Base-by-base conservation (phyloP, 78 protist genomes). In the Dictyostelium citrinum region DNA sequence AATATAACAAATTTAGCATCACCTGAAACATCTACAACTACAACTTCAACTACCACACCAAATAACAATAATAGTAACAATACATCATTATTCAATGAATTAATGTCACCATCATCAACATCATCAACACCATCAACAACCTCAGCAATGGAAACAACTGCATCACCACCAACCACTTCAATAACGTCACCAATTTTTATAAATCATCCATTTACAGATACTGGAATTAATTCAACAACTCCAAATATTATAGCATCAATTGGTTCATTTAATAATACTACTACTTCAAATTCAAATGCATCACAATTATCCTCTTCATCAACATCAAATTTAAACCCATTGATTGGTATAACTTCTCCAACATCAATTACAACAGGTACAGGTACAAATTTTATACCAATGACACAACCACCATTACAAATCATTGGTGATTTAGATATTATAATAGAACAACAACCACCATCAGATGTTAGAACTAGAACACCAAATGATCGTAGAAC, bases 401-500 rank as follows among this genome's bases (percentile, higher is more conserved):
- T 80, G 55, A 74, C 74, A 43, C 68, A 71, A 33, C 45, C 39
- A 72, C 64, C 91, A 72, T 29, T 76, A 33, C 14, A 12, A 8
- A 75, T 51, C 24, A 33, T 35, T 61, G 92, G 92, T 6, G 92
- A 86, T 0, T 64, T 86, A 3, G 84, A 77, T 61, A 77, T 86
- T 31, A 64, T 74, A 20, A 77, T 86, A 4, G 92, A 86, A 77
- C 92, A 86, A 77, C 92, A 86, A 77, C 92, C 92, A 76, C 92
- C 92, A 29, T 76, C 84, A 12, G 92, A 86, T 77, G 92, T 86
- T 17, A 55, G 92, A 43, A 86, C 92, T 4, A 55, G 92, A 39
- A 86, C 92, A 37, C 92, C 92, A 61, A 86, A 86, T 64, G 92
- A 86, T 61, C 74, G 84, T 45, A 74, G 92, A 86, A 77, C 84